These are phyloP conservation scores for grape (Vitis vinifera) DNA, from an alignment of 164 flowering plant species.

Conservation along the genomic window DNA sequence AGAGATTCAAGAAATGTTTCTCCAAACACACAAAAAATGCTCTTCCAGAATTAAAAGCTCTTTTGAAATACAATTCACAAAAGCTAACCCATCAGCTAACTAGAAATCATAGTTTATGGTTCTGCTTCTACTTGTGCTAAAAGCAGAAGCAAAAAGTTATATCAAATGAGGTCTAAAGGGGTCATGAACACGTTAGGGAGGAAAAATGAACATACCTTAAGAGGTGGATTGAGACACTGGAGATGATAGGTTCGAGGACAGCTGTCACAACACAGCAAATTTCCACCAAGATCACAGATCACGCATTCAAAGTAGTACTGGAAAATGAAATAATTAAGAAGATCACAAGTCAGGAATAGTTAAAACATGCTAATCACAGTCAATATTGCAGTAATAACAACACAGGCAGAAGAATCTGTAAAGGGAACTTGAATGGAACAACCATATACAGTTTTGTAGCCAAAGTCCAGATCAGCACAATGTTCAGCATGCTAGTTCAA, in stretches of 20 bases:
- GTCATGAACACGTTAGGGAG: conserved; percentile 1
- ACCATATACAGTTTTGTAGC: no score
- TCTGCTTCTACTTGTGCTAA: no score
- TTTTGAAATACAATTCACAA: not conserved
- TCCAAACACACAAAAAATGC: no score
- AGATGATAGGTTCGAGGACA: conserved; percentile 95
- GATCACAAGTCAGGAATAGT: not conserved
- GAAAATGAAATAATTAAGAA: conserved; percentile 16
- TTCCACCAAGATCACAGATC: conserved; percentile 94
- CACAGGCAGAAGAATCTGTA: no score
- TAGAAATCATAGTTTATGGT: not conserved
- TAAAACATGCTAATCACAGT: not conserved
- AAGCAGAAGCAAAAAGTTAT: no score
- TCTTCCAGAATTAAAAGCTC: no score
- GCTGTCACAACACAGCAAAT: conserved; percentile 91
- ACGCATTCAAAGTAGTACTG: conserved; percentile 97
- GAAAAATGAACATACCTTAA: conserved; percentile 60
- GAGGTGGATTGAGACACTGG: conserved; percentile 94
- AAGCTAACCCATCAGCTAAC: not conserved
- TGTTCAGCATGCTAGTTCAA: no score
- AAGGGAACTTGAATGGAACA: no score
- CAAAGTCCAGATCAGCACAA: no score
- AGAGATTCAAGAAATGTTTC: no score
- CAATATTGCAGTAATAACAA: not conserved
- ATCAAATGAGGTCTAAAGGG: not conserved